Evolutionary conservation across 2,329 filamentous ascomycete species (phyloP).

Genomic region (Pseudopyrenochaeta lycopersici): DNA sequence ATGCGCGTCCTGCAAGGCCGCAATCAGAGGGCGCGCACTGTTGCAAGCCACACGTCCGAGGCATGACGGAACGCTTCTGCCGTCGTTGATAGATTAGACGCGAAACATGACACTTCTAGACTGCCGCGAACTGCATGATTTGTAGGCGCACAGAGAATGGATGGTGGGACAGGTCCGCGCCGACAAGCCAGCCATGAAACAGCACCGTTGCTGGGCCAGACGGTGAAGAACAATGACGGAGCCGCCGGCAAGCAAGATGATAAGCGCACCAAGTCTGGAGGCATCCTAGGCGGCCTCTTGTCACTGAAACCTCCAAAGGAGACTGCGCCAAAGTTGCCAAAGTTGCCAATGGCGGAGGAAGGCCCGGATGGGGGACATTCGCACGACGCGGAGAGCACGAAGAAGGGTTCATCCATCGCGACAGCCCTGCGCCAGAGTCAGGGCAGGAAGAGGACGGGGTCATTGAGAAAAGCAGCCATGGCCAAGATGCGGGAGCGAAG

Average conservation of each 20-base stretch:
- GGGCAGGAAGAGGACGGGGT: conserved; percentile 77
- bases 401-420: conserved; percentile 33
- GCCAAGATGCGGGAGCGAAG: conserved; percentile 61
- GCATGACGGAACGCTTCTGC: conserved; percentile 13
- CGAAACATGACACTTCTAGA: conserved; percentile 27
- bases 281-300: conserved; percentile 68
- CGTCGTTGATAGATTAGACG: conserved; percentile 15
- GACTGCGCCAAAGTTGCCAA: conserved; percentile 49
- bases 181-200: conserved; percentile 14
- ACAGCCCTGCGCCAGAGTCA: conserved; percentile 59
- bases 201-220: background rate
- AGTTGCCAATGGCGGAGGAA: conserved; percentile 25
- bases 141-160: conserved; percentile 30
- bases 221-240: conserved; percentile 12
- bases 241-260: conserved; percentile 5
- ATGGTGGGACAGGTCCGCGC: conserved; percentile 23
- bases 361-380: conserved; percentile 22
- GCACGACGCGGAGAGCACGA: conserved; percentile 38
- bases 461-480: conserved; percentile 85
- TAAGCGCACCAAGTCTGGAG: conserved; percentile 66
- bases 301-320: conserved; percentile 1
- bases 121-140: conserved; percentile 20
- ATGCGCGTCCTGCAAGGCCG: conserved; percentile 23
- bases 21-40: conserved; percentile 21
- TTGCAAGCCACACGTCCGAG: conserved; percentile 8